phyloP scores from a whole-genome alignment of 163 green algal species.

The Coccomyxa subellipsoidea region DNA sequence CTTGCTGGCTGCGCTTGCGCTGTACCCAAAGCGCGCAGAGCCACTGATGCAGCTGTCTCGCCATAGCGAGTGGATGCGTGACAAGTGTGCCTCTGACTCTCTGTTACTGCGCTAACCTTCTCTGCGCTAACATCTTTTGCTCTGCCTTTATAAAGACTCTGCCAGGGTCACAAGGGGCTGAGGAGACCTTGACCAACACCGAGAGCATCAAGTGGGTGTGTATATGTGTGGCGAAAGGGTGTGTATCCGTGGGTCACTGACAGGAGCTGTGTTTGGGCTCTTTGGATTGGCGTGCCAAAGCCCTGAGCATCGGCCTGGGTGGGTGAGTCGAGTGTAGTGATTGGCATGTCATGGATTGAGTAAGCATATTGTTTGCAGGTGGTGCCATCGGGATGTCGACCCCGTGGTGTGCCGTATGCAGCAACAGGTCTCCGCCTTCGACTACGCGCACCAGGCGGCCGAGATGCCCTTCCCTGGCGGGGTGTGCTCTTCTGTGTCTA shows the following conservation, averaged over 20 bases:
- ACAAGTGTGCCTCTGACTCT: background rate
- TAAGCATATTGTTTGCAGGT: background rate
- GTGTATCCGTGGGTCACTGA: no score
- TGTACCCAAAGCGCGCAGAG: constrained; percentile 4
- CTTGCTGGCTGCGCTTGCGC: background rate
- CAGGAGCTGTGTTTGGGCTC: no score
- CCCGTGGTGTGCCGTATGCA: background rate
- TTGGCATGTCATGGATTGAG: background rate
- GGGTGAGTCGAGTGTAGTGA: no score
- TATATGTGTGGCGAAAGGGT: no score
- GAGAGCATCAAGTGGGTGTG: no score
- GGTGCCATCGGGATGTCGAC: background rate
- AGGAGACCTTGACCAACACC: no score
- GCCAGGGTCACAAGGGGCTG: no score
- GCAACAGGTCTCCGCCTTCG: background rate
- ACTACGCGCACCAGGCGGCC: background rate
- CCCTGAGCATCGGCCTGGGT: no score
- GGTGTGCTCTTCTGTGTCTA: background rate
- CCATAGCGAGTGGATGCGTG: background rate
- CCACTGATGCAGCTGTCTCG: background rate
- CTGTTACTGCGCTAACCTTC: background rate
- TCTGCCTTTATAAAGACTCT: background rate
- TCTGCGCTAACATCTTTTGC: no score
- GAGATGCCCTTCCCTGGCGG: background rate
- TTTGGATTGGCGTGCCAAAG: background rate